phyloP scores from a whole-genome alignment of 2,329 filamentous ascomycete species.

The Pseudofabraea citricarpa region DNA sequence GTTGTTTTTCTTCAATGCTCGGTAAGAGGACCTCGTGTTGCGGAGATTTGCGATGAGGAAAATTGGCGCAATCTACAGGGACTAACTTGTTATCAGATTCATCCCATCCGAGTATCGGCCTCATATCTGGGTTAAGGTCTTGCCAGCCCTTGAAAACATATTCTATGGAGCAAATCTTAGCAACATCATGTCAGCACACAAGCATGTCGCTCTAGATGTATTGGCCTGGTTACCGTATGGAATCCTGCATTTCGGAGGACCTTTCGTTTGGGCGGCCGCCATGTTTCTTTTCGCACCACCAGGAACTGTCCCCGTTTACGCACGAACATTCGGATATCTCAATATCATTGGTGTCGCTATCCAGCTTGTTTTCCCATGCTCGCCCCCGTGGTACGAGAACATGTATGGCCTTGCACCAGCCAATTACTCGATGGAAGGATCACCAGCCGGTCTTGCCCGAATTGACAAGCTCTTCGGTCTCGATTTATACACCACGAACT shows the following conservation, averaged over 20 bases:
- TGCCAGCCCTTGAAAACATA: constrained; percentile 93
- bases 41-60: not conserved
- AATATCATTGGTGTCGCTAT: constrained; percentile 83
- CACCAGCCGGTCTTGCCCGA: constrained; percentile 81
- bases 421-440: constrained; percentile 86
- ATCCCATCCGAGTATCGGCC: constrained; percentile 85
- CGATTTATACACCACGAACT: constrained; percentile 88
- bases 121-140: constrained; percentile 90
- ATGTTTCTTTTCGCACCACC: constrained; percentile 89
- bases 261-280: constrained; percentile 69
- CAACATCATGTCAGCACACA: constrained; percentile 90
- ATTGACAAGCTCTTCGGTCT: constrained; percentile 88
- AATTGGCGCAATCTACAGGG: not conserved
- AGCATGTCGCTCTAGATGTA: constrained; percentile 76
- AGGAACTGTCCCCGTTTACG: constrained; percentile 78
- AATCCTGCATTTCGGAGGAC: constrained; percentile 82
- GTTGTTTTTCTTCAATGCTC: constrained; percentile 69
- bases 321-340: constrained; percentile 87
- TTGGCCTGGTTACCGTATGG: constrained; percentile 94
- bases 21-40: constrained; percentile 54
- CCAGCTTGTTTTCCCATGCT: constrained; percentile 88
- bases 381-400: constrained; percentile 96
- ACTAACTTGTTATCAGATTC: constrained; percentile 55
- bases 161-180: constrained; percentile 93
- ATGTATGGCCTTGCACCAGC: constrained; percentile 85